Evolutionary conservation across 345 rosid genomes (phyloP), one percentile per base, ranked within the genome.

Genomic region (Arabidopsis suecica): DNA sequence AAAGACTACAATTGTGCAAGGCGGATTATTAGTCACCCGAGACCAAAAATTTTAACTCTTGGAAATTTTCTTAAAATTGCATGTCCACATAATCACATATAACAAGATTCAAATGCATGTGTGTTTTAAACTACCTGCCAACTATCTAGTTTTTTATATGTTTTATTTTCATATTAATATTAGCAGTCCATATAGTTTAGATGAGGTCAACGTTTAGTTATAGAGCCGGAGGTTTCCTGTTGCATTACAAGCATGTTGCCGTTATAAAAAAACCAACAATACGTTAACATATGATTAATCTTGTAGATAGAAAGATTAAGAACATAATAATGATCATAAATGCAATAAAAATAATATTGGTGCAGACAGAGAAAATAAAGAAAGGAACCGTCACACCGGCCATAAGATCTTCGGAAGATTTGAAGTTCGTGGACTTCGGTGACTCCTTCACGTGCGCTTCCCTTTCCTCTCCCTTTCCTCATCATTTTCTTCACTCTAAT

Each of bases 391-490:
- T 51, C 69, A 60, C 68, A 68, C 75, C 75, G 80, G 80, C 69
- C 80, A 61, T 44, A 69, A 62, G 71, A 76, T 76, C 75, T 62
- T 76, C 18, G 9, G 50, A 62, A 76, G 75, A 76, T 76, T 76
- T 76, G 51, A 47, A 53, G 80, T 55, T 51, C 36, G 70, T 69
- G 75, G 79, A 61, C 65, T 62, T 53, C 59, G 50, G 28, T 54
- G 73, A 50, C 73, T 59, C 61, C 56, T 2, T 76, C 80, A 76
- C 80, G 75, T 69, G 80, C n/a, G 16, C 59, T 33, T 55, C 42
- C 56, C 65, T 75, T 76, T 61, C 73, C 73, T 65, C 37, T 37
- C 14, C 53, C 42, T 50, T 74, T 76, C 70, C 75, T 62, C 63
- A 12, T 41, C 54, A 25, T 38, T 38, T 38, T 38, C 7, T 5